Evolutionary conservation across 495 filamentous ascomycete genomes (phyloP).

Genomic region (Penicillium paradoxum): DNA sequence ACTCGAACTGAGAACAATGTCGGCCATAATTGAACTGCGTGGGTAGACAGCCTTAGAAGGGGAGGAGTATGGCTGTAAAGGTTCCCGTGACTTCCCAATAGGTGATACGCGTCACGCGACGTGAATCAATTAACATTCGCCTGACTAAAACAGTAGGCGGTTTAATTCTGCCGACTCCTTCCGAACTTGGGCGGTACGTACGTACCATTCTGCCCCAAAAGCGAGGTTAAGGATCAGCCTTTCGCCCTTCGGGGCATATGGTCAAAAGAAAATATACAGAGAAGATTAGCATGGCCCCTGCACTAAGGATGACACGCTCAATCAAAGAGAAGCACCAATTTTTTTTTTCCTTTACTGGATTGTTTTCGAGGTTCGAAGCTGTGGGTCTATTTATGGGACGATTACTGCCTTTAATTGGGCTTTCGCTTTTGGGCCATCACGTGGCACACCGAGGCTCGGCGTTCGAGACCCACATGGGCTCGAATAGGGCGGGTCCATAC

Average conservation of each 20-base stretch:
- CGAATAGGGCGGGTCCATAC: too few species aligned
- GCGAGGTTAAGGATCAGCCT: not conserved
- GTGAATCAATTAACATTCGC: conserved; percentile 6
- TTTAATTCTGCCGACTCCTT: not conserved
- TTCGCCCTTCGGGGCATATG: conserved; percentile 69
- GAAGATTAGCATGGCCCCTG: conserved; percentile 99
- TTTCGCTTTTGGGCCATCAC: not conserved
- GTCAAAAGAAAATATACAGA: conserved; percentile 81
- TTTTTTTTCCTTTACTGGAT: conserved; percentile 1
- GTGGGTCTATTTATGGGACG: not conserved
- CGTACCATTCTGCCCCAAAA: not conserved
- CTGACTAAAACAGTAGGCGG: not conserved
- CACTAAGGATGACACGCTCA: conserved; percentile 99
- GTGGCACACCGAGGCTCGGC: not conserved
- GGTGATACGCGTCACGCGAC: conserved; percentile 20
- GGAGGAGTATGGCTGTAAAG: not conserved
- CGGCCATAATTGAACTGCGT: conserved; percentile 32
- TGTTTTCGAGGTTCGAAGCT: not conserved
- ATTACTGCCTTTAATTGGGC: not conserved
- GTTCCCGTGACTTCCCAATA: not conserved
- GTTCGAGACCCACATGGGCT: not conserved
- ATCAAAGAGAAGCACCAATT: conserved; percentile 95
- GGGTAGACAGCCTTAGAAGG: not conserved
- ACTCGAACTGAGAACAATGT: conserved; percentile 14
- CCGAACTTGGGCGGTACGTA: not conserved